Base-by-base conservation (phyloP, 345 rosid species). In the Diplotaxis tenuifolia region DNA sequence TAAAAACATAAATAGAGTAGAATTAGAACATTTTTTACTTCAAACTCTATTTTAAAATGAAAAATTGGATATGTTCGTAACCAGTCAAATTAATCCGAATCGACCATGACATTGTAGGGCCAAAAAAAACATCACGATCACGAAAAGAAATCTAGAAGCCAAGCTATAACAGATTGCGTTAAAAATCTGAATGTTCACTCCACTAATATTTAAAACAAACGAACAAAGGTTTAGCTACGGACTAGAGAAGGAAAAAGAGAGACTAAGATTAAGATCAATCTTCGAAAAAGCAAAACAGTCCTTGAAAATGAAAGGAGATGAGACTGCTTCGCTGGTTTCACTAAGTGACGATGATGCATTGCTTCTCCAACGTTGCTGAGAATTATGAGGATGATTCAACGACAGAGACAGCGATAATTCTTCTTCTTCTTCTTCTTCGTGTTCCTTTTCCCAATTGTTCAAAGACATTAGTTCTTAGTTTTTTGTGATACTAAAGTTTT, bases 261-360 rank as follows among this genome's bases (percentile, higher is more conserved):
- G 79, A 45, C 56, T 76, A 55, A 75, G 79, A 69, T 75, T 70
- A 42, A 75, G 79, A 69, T 75, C 79, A 45, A 75, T 75, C 65
- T 75, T 75, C 0, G 79, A 63, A 42, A 75, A 69, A 69, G 40
- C 75, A 55, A 69, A 69, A 32, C 78, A 75, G n/a, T 75, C 78
- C 68, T 68, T 68, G 47, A 54, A 68, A 42, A 61, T 53, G 73
- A 53, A 74, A 22, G 77, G 60, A 58, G 74, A 69, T 23, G 79
- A 75, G 28, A 62, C 50, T 40, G 75, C 75, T 62, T 62, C 79
- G 6, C 79, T 75, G 10, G 59, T 75, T 69, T 69, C 79, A 69
- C 75, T 69, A 0, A 54, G 59, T n/a, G 79, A 62, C 19, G 79
- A 75, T 63, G 79, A 62, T 4, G 65, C 70, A 75, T 69, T 42